A percentile compares a stretch with the other conserved stretches of the same genome.
phyloP scores from a whole-genome alignment of 331 rosid species.

The Rhamnella rubrinervis region DNA sequence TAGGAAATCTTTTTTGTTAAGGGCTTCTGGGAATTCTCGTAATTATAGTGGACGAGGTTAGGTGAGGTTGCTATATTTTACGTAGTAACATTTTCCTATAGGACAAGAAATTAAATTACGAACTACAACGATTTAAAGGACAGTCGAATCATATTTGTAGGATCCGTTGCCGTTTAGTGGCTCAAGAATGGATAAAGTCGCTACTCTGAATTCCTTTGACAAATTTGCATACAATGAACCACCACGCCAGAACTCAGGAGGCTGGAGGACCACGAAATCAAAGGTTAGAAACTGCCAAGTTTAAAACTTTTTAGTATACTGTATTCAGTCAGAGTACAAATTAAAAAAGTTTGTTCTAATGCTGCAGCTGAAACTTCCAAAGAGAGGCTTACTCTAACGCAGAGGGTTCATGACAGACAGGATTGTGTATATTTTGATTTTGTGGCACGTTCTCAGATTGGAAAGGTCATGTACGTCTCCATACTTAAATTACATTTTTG shows the following conservation, averaged over 20 bases:
- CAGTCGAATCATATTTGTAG: constrained; percentile 35
- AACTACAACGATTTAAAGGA: constrained; percentile 10
- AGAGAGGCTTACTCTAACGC: constrained; percentile 26
- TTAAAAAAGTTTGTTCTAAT: constrained; percentile 19
- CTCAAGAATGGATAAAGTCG: constrained; percentile 28
- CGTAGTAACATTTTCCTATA: too few relatives aligned
- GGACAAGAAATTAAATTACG: not conserved
- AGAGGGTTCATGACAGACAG: constrained; percentile 9
- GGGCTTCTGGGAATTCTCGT: too few relatives aligned
- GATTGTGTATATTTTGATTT: not conserved
- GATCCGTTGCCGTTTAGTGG: constrained; percentile 31
- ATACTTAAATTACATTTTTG: not conserved
- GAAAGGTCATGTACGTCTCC: not conserved
- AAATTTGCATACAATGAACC: constrained; percentile 38
- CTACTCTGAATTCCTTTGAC: constrained; percentile 47
- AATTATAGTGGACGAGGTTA: too few relatives aligned
- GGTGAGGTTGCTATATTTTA: too few relatives aligned
- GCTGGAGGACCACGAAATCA: constrained; percentile 63
- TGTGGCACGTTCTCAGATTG: not conserved
- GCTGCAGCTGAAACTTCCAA: constrained; percentile 50
- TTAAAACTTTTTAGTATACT: constrained; percentile 12
- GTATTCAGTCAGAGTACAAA: constrained; percentile 18
- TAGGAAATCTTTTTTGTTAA: not conserved
- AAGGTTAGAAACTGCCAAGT: constrained; percentile 46
- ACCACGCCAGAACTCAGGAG: constrained; percentile 37